Evolutionary conservation across 176 grass and related monocot species (phyloP), one percentile per base, ranked within the genome.

Genomic region (Guadua angustifolia): DNA sequence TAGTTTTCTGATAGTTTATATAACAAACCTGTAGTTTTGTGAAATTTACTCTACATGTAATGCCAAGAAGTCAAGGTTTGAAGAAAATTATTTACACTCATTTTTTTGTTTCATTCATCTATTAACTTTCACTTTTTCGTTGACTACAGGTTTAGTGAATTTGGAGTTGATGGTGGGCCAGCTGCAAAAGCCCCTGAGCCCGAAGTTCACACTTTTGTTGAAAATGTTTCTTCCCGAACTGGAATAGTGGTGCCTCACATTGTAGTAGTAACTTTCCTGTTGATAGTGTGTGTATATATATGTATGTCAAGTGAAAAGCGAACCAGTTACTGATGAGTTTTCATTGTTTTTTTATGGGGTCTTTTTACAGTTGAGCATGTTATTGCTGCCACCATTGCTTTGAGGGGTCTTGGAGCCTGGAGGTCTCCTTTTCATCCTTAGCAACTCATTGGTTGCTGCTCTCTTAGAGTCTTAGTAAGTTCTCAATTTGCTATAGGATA

Each of bases 391-490:
- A 89, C 88, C 17, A 96, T 93, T 73, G 77, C 74, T 66, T 89
- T 96, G 19, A 93, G 93, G 81, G 91, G 94, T 5, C 77, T 96
- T 39, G 94, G 94, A 65, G 86, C 77, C 93, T 39, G 94, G 94
- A 65, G 86, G 94, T 69, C 89, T 96, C 16, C 91, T 93, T 26
- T 96, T 96, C 50, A 96, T 96, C 49, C 82, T 93, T 62, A 88
- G 91, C 69, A 89, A 86, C 78, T 93, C 94, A 59, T 42, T 96
- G 9, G 91, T 91, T 43, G 94, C 91, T 58, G 85, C 86, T 82
- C 82, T 96, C 40, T 80, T 96, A 91, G 94, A 91, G 39, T 96
- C 40, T 80, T 96, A 91, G 94, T 93, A 45, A 24, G 44, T 90
- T 47, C 56, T 83, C 52, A 49, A 49, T 25, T 49, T 69, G 7